These are phyloP conservation scores for Pseudopithomyces chartarum DNA, from an alignment of 2,329 filamentous ascomycete genomes.

Conservation along the genomic window DNA sequence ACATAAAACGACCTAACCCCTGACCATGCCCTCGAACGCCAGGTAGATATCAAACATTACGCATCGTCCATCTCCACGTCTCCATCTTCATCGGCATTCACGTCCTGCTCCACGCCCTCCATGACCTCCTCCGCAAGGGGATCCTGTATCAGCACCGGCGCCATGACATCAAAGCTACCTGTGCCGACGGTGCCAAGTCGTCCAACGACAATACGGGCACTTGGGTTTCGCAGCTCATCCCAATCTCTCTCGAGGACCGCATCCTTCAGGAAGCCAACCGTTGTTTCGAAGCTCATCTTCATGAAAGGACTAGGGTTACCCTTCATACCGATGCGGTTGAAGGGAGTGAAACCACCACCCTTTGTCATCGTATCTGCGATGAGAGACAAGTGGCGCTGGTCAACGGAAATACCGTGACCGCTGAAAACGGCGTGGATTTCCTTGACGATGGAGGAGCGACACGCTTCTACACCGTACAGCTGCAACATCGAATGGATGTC, in stretches of 20 bases:
- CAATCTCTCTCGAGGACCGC: slow-evolving; percentile 88
- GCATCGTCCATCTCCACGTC: slow-evolving; percentile 12
- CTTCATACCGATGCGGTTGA: slow-evolving; percentile 87
- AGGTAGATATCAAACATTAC: neutral
- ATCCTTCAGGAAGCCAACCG: slow-evolving; percentile 89
- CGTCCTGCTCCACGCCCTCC: slow-evolving; percentile 13
- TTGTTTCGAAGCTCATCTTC: slow-evolving; percentile 99
- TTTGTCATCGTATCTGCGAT: slow-evolving; percentile 99
- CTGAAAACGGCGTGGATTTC: slow-evolving; percentile 87
- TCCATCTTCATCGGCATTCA: slow-evolving; percentile 20
- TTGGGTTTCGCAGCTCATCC: slow-evolving; percentile 86
- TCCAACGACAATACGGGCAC: slow-evolving; percentile 86
- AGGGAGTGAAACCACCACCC: slow-evolving; percentile 84
- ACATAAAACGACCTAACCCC: neutral
- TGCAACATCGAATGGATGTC: slow-evolving; percentile 84
- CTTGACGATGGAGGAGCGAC: slow-evolving; percentile 81
- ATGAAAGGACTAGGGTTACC: slow-evolving; percentile 89
- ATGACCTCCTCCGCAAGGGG: slow-evolving; percentile 28
- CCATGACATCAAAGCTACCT: slow-evolving; percentile 85
- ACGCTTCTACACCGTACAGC: slow-evolving; percentile 92
- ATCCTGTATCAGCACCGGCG: slow-evolving; percentile 35
- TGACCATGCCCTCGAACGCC: neutral
- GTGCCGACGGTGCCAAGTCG: slow-evolving; percentile 83
- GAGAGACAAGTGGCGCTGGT: slow-evolving; percentile 89
- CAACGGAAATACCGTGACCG: slow-evolving; percentile 89